Percentiles rank a stretch among this genome's conserved stretches.
Evolutionary conservation across 768 basidiomycete genomes (phyloP).

Genomic region (Cystoderma amianthinum): DNA sequence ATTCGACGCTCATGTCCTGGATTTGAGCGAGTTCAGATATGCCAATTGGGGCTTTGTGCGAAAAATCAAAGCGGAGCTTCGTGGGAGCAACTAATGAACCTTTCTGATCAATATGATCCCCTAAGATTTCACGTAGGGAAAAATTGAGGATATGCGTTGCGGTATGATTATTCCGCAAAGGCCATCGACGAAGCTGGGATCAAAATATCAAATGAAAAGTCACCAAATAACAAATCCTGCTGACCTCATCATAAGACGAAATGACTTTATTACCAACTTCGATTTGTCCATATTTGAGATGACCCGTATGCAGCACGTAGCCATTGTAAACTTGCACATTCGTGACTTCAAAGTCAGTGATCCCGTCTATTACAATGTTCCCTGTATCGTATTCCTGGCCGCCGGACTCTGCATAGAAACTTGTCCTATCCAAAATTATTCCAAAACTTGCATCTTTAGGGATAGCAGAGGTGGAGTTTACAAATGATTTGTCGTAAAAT

Average conservation of each 20-base stretch:
- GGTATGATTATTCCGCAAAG: conserved; percentile 95
- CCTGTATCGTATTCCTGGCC: conserved; percentile 98
- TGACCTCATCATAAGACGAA: conserved; percentile 90
- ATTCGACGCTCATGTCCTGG: conserved; percentile 77
- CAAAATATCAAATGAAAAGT: conserved; percentile 2
- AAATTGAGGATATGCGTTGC: conserved; percentile 98
- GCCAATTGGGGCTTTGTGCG: conserved; percentile 87
- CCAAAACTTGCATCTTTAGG: conserved; percentile 71
- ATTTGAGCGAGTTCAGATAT: conserved; percentile 74
- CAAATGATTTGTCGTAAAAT: conserved; percentile 75
- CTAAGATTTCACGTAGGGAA: conserved; percentile 85
- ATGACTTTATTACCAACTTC: conserved; percentile 76
- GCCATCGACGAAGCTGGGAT: conserved; percentile 81
- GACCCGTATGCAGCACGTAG: conserved; percentile 91
- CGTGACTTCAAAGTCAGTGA: conserved; percentile 87
- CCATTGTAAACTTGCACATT: conserved; percentile 95
- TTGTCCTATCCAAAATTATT: conserved; percentile 83
- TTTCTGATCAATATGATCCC: conserved; percentile 97
- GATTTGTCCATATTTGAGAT: conserved; percentile 82
- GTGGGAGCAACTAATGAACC: conserved; percentile 95
- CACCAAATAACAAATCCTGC: conserved; percentile 5
- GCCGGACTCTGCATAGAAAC: conserved; percentile 96
- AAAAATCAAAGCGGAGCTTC: conserved; percentile 97
- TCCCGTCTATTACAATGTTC: conserved; percentile 86
- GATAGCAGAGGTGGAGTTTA: conserved; percentile 57